Percentiles rank a stretch among this genome's conserved stretches.
phyloP scores from a whole-genome alignment of 345 rosid species.

The Erucastrum elatum region DNA sequence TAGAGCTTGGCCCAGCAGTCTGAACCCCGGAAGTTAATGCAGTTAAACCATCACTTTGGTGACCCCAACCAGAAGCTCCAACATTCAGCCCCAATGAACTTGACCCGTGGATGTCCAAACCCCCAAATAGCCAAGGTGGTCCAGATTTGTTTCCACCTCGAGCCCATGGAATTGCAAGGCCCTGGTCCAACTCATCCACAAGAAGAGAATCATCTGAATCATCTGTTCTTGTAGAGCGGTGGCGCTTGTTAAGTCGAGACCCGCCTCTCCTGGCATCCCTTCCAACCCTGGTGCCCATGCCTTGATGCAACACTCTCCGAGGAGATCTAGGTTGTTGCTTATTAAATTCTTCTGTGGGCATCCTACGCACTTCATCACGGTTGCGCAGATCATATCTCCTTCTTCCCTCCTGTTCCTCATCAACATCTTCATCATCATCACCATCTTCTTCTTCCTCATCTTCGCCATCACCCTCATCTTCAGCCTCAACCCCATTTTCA shows the following conservation, averaged over 20 bases:
- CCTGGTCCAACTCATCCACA: conserved; percentile 99
- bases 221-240: conserved; percentile 73
- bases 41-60: conserved; percentile 85
- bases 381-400: conserved; percentile 95
- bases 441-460: conserved; percentile 55
- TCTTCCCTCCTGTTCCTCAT: conserved; percentile 77
- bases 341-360: conserved; percentile 64
- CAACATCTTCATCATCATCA: conserved; percentile 61
- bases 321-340: conserved; percentile 84
- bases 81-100: conserved; percentile 78
- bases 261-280: conserved; percentile 94
- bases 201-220: conserved; percentile 99
- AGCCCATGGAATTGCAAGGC: conserved; percentile 93
- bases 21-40: conserved; percentile 80
- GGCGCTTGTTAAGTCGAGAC: conserved; percentile 92
- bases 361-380: conserved; percentile 89
- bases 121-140: conserved; percentile 98
- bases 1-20: conserved; percentile 99
- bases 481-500: conserved; percentile 76
- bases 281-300: conserved; percentile 82
- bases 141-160: conserved; percentile 94
- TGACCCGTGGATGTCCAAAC: conserved; percentile 83
- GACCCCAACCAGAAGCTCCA: conserved; percentile 99
- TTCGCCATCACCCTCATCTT: conserved; percentile 72
- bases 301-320: conserved; percentile 92